Conservation (phyloP, 176 grass and related monocot genomes). For the Cenchrus americanus region DNA sequence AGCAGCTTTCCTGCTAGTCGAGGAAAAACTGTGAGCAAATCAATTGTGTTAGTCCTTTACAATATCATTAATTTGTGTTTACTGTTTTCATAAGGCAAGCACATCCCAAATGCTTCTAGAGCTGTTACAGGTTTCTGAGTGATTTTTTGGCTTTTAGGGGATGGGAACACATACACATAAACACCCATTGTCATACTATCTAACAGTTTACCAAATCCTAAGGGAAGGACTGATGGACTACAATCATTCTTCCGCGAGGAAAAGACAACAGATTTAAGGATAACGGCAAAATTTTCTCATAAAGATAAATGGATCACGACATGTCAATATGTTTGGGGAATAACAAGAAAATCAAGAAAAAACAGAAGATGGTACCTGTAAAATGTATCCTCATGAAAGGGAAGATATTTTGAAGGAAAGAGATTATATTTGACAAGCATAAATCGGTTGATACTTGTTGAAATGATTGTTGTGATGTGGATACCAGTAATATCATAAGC, state of each 20-base stretch:
- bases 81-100: not conserved
- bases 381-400: slow-evolving; percentile 76
- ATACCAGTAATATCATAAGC: slow-evolving; percentile 70
- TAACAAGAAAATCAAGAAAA: slow-evolving; percentile 17
- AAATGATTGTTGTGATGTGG: slow-evolving; percentile 66
- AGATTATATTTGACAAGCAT: slow-evolving; percentile 75
- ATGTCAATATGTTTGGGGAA: not conserved
- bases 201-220: not conserved
- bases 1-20: not conserved
- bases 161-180: not conserved
- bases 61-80: not conserved
- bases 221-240: not conserved
- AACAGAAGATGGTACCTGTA: slow-evolving; percentile 54
- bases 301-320: slow-evolving; percentile 11
- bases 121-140: not conserved
- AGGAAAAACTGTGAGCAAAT: not conserved
- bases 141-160: not conserved
- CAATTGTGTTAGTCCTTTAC: not conserved
- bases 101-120: not conserved
- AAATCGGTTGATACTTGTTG: slow-evolving; percentile 56
- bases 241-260: slow-evolving; percentile 5
- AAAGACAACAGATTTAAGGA: slow-evolving; percentile 14
- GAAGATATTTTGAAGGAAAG: slow-evolving; percentile 75
- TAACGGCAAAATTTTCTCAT: not conserved
- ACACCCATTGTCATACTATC: not conserved